These are phyloP conservation scores for Esteya vermicola DNA, from an alignment of 2,329 filamentous ascomycete species.

Conservation along the genomic window DNA sequence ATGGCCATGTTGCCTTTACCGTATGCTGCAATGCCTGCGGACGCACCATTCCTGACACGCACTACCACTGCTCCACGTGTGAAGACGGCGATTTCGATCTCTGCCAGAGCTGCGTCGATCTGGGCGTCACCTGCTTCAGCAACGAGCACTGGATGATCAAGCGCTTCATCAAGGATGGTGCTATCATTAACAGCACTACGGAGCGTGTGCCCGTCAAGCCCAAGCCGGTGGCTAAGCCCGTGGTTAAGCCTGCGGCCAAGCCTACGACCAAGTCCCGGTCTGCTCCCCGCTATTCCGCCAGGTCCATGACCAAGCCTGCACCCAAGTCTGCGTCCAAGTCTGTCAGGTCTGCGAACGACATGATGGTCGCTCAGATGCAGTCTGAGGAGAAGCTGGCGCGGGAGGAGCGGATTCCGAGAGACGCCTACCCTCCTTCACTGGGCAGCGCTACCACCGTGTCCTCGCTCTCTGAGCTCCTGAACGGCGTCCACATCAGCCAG, in stretches of 20 bases:
- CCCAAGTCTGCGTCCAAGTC: too few relatives aligned
- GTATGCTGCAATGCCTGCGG: constrained; percentile 94
- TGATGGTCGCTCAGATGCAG: background rate
- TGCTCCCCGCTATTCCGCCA: too few relatives aligned
- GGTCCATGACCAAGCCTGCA: too few relatives aligned
- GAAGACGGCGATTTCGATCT: constrained; percentile 91
- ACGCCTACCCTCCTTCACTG: too few relatives aligned
- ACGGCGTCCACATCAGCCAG: background rate
- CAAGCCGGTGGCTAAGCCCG: background rate
- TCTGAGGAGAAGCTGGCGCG: background rate
- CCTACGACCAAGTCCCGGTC: too few relatives aligned
- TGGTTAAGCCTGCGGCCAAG: background rate
- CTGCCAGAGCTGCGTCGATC: constrained; percentile 64
- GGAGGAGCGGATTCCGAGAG: too few relatives aligned
- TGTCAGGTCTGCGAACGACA: too few relatives aligned
- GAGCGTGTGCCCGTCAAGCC: constrained; percentile 60
- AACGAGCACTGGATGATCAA: constrained; percentile 90
- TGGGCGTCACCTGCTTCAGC: constrained; percentile 63
- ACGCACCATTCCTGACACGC: constrained; percentile 58
- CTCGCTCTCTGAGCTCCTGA: background rate
- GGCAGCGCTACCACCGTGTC: background rate
- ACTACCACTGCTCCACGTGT: constrained; percentile 92
- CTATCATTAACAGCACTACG: constrained; percentile 72
- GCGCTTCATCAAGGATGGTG: constrained; percentile 64
- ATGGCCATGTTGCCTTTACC: too few relatives aligned